Evolutionary conservation across 1,284 basidiomycete genomes (phyloP).

Genomic region (Tylopilus orsonianus): DNA sequence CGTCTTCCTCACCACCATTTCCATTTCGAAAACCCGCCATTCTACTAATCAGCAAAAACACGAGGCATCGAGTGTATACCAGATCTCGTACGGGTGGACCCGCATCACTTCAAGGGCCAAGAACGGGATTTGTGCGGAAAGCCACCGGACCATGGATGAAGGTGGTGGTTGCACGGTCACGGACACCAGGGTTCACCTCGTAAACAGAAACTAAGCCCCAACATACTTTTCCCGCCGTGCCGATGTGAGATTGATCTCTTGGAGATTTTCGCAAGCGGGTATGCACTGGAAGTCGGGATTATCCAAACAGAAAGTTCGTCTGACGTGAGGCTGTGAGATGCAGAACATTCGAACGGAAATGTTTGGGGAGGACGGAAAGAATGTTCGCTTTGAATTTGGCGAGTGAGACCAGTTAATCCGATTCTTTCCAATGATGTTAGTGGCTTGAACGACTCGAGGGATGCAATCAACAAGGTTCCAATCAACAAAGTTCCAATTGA

Average conservation of each 20-base stretch:
- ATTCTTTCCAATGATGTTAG: neutral
- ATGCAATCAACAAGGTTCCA: no score
- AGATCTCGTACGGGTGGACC: slow-evolving; percentile 3
- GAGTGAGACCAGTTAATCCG: neutral
- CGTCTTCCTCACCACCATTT: slow-evolving; percentile 20
- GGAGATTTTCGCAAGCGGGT: slow-evolving; percentile 5
- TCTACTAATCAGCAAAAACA: slow-evolving; percentile 26
- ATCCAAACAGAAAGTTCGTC: slow-evolving; percentile 6
- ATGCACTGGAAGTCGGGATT: neutral
- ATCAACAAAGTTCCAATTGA: no score
- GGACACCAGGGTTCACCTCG: neutral
- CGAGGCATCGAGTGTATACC: slow-evolving; percentile 22
- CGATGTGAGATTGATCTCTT: slow-evolving; percentile 7
- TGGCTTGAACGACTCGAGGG: slow-evolving; percentile 13
- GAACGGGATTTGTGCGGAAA: slow-evolving; percentile 10
- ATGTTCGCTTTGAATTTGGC: slow-evolving; percentile 5
- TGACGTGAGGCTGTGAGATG: neutral
- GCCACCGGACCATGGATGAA: neutral
- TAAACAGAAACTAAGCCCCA: neutral
- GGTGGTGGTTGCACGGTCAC: neutral
- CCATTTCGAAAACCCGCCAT: slow-evolving; percentile 22
- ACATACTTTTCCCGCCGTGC: neutral
- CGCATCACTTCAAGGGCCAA: slow-evolving; percentile 6
- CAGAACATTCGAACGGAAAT: slow-evolving; percentile 12
- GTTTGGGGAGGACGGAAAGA: neutral